Evolutionary conservation across 2,329 filamentous ascomycete species (phyloP).

Genomic region (Ambrosiella xylebori): DNA sequence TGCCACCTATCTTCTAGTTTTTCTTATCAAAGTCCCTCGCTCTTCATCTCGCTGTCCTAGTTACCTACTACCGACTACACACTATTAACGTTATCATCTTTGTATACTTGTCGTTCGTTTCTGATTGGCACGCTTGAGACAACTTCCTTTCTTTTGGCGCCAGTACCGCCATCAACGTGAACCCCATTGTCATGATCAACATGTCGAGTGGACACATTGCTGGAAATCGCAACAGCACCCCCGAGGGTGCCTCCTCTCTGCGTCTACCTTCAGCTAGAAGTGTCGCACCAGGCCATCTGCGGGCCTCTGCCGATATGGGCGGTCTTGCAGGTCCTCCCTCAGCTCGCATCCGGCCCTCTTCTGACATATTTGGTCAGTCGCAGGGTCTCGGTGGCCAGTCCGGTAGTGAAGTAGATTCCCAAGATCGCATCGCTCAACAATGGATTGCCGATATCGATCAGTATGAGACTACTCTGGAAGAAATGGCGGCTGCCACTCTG

Average conservation of each 20-base stretch:
- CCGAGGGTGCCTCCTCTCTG: constrained; percentile 72
- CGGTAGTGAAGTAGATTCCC: constrained; percentile 56
- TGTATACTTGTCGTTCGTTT: background rate
- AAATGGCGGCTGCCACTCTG: constrained; percentile 96
- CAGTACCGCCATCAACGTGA: no score
- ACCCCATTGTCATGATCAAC: constrained; percentile 28
- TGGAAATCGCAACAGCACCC: constrained; percentile 91
- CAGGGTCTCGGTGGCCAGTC: constrained; percentile 48
- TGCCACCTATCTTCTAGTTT: no score
- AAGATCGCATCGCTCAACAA: constrained; percentile 89
- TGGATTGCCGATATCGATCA: constrained; percentile 99
- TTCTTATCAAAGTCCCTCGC: no score
- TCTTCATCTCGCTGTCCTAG: no score
- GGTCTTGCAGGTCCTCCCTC: constrained; percentile 51
- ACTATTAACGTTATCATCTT: background rate
- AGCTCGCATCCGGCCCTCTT: constrained; percentile 77
- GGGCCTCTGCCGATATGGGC: constrained; percentile 91
- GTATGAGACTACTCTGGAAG: constrained; percentile 94
- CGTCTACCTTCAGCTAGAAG: constrained; percentile 67
- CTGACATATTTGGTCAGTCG: constrained; percentile 76
- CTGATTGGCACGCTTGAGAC: background rate
- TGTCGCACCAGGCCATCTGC: constrained; percentile 67
- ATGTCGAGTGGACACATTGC: constrained; percentile 54
- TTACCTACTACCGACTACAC: background rate
- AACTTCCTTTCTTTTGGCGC: no score